These are phyloP conservation scores for Tolypocladium paradoxum DNA, from an alignment of 2,329 filamentous ascomycete species.

Conservation along the genomic window DNA sequence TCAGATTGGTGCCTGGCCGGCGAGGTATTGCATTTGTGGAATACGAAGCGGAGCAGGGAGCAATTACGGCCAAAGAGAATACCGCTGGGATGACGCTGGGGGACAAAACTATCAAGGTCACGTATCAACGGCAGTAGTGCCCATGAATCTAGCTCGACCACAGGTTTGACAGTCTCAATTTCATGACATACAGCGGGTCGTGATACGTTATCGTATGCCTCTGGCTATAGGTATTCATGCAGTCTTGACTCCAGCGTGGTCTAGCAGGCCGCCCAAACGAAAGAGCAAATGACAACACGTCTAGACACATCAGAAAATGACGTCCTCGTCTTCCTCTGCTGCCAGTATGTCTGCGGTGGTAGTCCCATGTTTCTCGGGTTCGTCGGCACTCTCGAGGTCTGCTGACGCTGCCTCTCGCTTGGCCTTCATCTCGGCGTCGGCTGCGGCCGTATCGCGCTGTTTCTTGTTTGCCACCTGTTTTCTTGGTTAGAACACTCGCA, in stretches of 20 bases:
- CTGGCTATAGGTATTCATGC: neutral
- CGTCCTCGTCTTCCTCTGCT: constrained; percentile 69
- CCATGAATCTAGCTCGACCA: neutral
- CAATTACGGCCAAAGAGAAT: constrained; percentile 88
- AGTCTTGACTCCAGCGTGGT: neutral
- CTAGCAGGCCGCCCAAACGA: neutral
- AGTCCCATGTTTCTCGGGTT: constrained; percentile 28
- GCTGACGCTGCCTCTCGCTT: constrained; percentile 46
- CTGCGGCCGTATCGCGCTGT: constrained; percentile 61
- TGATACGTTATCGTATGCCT: neutral
- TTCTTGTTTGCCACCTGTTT: constrained; percentile 65
- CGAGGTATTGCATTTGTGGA: constrained; percentile 92
- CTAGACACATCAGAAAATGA: constrained; percentile 60
- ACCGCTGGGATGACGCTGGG: constrained; percentile 75
- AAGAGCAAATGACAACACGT: constrained; percentile 2
- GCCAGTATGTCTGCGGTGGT: constrained; percentile 55
- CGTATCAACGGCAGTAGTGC: constrained; percentile 77
- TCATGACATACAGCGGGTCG: neutral
- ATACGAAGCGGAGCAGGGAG: constrained; percentile 81
- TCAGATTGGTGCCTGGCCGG: constrained; percentile 76
- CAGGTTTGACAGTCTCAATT: neutral
- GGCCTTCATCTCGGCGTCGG: constrained; percentile 65
- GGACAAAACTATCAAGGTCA: constrained; percentile 78
- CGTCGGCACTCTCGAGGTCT: constrained; percentile 14
- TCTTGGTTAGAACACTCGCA: neutral